phyloP scores from a whole-genome alignment of 1,284 basidiomycete species.

The Ceratorhiza oryzae-sativae region DNA sequence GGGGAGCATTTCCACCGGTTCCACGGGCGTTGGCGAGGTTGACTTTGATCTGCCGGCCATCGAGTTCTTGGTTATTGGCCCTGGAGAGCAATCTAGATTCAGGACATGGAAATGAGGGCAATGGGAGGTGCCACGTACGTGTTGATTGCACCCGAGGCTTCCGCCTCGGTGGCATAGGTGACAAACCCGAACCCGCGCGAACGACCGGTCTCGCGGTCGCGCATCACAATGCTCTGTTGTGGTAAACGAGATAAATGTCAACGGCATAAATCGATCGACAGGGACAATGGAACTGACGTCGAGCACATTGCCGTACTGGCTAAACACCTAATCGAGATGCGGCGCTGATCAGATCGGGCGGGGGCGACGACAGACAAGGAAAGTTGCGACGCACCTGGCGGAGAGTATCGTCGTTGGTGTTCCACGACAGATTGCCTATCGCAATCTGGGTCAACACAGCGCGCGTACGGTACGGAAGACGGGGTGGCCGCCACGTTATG shows the following conservation, averaged over 20 bases:
- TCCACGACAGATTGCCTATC: slow-evolving; percentile 42
- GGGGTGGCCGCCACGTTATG: slow-evolving; percentile 19
- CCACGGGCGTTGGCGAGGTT: slow-evolving; percentile 82
- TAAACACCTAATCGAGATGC: slow-evolving; percentile 36
- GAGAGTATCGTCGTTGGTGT: slow-evolving; percentile 39
- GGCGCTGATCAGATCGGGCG: slow-evolving; percentile 17
- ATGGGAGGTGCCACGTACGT: slow-evolving; percentile 6
- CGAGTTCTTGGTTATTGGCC: slow-evolving; percentile 92
- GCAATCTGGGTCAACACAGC: neutral
- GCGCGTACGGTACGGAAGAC: neutral
- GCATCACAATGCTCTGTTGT: slow-evolving; percentile 94
- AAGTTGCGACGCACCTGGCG: slow-evolving; percentile 4
- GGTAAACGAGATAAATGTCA: slow-evolving; percentile 21
- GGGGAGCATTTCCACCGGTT: neutral
- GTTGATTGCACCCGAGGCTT: slow-evolving; percentile 86
- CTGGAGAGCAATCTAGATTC: slow-evolving; percentile 42
- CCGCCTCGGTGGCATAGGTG: slow-evolving; percentile 87
- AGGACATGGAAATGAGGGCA: slow-evolving; percentile 45
- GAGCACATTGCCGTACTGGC: slow-evolving; percentile 38
- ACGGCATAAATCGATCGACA: slow-evolving; percentile 26
- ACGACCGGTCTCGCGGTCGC: slow-evolving; percentile 94
- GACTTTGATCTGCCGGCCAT: slow-evolving; percentile 91
- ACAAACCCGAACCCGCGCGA: slow-evolving; percentile 98
- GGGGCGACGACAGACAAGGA: neutral
- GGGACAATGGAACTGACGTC: slow-evolving; percentile 35